Conservation (phyloP, 148 eudicot species). For the Persicaria tinctoria region DNA sequence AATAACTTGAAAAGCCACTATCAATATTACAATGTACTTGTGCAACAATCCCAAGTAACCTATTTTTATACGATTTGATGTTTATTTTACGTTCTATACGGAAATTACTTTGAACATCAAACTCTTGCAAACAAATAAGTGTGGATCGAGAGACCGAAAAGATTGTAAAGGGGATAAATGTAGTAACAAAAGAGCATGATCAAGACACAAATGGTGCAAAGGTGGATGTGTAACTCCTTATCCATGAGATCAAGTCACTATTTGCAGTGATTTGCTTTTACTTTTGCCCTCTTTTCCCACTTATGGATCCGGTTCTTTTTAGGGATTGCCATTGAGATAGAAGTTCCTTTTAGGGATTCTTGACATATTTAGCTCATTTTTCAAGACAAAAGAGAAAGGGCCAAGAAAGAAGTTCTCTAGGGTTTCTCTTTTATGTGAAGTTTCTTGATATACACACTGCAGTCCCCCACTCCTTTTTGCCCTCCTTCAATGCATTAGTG, state of each 20-base stretch:
- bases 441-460: neutral
- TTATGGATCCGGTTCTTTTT: neutral
- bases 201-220: too few species aligned
- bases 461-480: neutral
- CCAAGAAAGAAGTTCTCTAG: slow-evolving; percentile 6
- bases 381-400: slow-evolving; percentile 3
- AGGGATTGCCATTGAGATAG: slow-evolving; percentile 6
- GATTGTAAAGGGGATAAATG: too few species aligned
- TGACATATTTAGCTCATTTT: neutral
- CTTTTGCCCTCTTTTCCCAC: neutral
- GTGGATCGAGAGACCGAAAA: too few species aligned
- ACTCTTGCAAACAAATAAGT: too few species aligned
- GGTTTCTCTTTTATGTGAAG: neutral
- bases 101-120: too few species aligned
- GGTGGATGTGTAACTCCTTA: too few species aligned
- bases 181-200: too few species aligned
- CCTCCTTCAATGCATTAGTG: slow-evolving; percentile 9
- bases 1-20: neutral
- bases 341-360: slow-evolving; percentile 7
- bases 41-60: neutral
- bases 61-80: neutral
- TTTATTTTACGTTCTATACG: too few species aligned
- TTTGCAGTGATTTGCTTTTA: neutral
- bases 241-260: too few species aligned
- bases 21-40: slow-evolving; percentile 1